phyloP scores from a whole-genome alignment of 2,329 filamentous ascomycete species.

The Colletotrichum acutatum region DNA sequence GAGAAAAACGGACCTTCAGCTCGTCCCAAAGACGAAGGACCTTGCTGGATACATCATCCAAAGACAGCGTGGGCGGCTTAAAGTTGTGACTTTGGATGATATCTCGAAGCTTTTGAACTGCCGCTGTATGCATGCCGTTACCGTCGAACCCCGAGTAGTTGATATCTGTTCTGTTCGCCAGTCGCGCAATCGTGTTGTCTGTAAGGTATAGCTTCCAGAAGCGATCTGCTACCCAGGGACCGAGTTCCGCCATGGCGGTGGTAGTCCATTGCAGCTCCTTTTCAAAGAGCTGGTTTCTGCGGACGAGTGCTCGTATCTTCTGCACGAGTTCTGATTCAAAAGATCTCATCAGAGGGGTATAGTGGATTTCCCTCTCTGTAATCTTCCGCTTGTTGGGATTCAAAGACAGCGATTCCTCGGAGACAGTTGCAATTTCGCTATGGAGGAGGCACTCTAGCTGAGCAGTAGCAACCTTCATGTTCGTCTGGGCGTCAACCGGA shows the following conservation, averaged over 20 bases:
- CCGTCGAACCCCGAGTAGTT: conserved; percentile 40
- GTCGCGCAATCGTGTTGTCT: conserved; percentile 69
- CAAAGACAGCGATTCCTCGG: conserved; percentile 52
- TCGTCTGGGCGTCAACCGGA: conserved; percentile 84
- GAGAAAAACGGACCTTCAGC: conserved; percentile 71
- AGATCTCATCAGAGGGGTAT: conserved; percentile 56
- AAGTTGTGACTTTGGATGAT: conserved; percentile 66
- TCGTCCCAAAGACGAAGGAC: conserved; percentile 70
- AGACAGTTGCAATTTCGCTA: conserved; percentile 82
- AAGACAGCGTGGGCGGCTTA: conserved; percentile 42
- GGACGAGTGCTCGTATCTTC: conserved; percentile 60
- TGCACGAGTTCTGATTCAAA: conserved; percentile 74
- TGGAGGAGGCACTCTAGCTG: conserved; percentile 83
- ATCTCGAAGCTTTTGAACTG: conserved; percentile 68
- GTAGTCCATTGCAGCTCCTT: conserved; percentile 69
- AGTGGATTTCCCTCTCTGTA: conserved; percentile 58
- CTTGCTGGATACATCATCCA: conserved; percentile 74
- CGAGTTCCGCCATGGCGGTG: conserved; percentile 73
- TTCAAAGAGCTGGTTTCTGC: conserved; percentile 58
- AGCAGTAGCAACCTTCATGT: conserved; percentile 75
- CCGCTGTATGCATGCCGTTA: conserved; percentile 63
- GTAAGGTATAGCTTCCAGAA: conserved; percentile 80
- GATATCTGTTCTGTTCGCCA: conserved; percentile 64
- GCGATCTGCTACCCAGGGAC: conserved; percentile 85
- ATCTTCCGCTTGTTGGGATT: conserved; percentile 54